phyloP scores from a whole-genome alignment of 2,329 filamentous ascomycete genomes.

The Allantophomopsis lycopodina region DNA sequence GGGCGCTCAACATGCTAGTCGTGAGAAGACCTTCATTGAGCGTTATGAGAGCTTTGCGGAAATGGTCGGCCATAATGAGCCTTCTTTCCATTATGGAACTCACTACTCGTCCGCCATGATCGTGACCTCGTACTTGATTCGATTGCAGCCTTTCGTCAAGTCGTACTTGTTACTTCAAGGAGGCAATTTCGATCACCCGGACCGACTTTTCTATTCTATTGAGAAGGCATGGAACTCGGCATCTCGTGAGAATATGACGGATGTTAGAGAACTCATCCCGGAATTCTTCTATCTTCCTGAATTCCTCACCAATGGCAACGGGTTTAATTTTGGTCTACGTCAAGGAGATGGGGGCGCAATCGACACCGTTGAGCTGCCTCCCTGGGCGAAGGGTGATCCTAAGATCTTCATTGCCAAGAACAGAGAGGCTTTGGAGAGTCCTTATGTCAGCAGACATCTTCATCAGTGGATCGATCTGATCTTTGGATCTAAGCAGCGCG shows the following conservation, averaged over 20 bases:
- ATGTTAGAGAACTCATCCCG: constrained; percentile 87
- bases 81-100: constrained; percentile 93
- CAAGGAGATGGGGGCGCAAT: constrained; percentile 72
- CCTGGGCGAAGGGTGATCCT: constrained; percentile 93
- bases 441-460: constrained; percentile 77
- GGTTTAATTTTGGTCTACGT: constrained; percentile 81
- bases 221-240: constrained; percentile 84
- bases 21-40: constrained; percentile 69
- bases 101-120: constrained; percentile 99
- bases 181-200: constrained; percentile 92
- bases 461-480: constrained; percentile 95
- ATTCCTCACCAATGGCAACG: constrained; percentile 86
- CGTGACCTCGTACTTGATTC: constrained; percentile 89
- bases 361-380: constrained; percentile 78
- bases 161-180: constrained; percentile 90
- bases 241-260: constrained; percentile 79
- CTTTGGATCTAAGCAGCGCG: constrained; percentile 87
- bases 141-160: constrained; percentile 89
- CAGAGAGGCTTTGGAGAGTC: constrained; percentile 87
- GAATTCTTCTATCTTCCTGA: constrained; percentile 97
- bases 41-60: constrained; percentile 81
- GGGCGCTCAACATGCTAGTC: constrained; percentile 70
- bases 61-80: constrained; percentile 62
- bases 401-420: constrained; percentile 93
- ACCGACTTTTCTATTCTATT: constrained; percentile 88